Evolutionary conservation across 2,329 filamentous ascomycete species (phyloP), one percentile per base, ranked within the genome.

Genomic region (Exophiala lecanii-corni): DNA sequence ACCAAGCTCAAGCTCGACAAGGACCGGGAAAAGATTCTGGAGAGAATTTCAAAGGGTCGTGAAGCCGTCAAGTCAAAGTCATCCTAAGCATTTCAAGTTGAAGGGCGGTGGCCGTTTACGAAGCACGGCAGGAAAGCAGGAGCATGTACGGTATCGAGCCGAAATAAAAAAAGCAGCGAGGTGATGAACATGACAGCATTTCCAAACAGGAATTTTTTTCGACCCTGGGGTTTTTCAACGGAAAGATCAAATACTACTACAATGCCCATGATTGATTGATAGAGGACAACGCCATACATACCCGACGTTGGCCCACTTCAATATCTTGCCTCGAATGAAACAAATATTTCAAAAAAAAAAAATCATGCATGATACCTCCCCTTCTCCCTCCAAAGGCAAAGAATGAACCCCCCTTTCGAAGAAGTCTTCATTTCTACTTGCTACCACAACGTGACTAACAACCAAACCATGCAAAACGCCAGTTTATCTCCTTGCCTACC

Each of bases 1-100:
- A 95, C 84, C 76, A 96, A 96, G 82, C 81, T 97, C 72, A 95
- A 97, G 86, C 79, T 96, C 75, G 68, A 73, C 57, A 73, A 73
- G 64, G 70, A 73, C 58, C 65, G 70, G 55, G 70, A 73, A 61
- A 62, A 64, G 51, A 68, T 73, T 50, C 60, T 72, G 36, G 67
- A 68, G 57, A 65, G 70, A 55, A 66, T 68, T 36, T 61, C 57
- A 45, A 69, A 73, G 61, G 68, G 69, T 45, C 65, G 69, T 59
- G 68, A 72, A 59, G 61, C 61, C 39, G 57, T 55, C 45, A 62
- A 64, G 54, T 45, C 49, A 17, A 42, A 49, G 41, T 45, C 39
- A 18, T 35, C 31, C 13, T 42, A 18, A 35, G 17, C 13, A 32
- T 32, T 32, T 32, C 30, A 12, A 5, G n/a, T 13, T 28, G 25